A percentile compares a stretch with the other conserved stretches of the same genome.
Conservation (phyloP, 768 basidiomycete genomes). For the Amanita molliuscula region DNA sequence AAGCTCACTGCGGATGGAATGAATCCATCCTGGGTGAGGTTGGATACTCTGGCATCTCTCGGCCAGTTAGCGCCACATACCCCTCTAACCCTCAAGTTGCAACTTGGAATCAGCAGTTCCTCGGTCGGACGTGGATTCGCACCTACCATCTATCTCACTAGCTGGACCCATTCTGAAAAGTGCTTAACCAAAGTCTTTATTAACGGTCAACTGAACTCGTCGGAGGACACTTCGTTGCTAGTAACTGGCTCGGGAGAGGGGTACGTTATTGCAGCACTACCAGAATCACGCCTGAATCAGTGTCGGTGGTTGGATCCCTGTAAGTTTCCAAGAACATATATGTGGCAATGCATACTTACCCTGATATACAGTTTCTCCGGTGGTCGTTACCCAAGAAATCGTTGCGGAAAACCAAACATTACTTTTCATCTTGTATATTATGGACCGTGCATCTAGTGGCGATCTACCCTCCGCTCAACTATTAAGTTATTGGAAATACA, state of each 20-base stretch:
- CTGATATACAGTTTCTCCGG: constrained; percentile 30
- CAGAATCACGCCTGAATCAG: constrained; percentile 54
- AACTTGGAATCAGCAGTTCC: constrained; percentile 48
- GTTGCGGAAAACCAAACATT: constrained; percentile 53
- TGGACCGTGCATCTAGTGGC: constrained; percentile 45
- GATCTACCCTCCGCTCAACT: constrained; percentile 52
- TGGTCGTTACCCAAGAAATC: constrained; percentile 62
- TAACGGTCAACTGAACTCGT: constrained; percentile 35
- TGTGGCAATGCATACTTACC: neutral
- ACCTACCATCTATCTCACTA: constrained; percentile 43
- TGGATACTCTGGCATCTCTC: constrained; percentile 40
- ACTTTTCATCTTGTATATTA: constrained; percentile 56
- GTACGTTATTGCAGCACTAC: constrained; percentile 44
- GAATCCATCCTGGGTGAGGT: constrained; percentile 48
- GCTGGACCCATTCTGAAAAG: constrained; percentile 45
- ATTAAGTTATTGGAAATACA: constrained; percentile 35
- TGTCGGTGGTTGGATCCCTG: constrained; percentile 65
- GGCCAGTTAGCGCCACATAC: constrained; percentile 23
- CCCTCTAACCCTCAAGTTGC: constrained; percentile 44
- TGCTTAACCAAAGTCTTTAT: constrained; percentile 55
- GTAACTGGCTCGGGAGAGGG: constrained; percentile 37
- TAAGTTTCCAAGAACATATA: constrained; percentile 24
- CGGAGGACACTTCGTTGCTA: constrained; percentile 44
- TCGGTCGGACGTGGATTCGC: constrained; percentile 56
- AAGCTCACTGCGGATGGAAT: constrained; percentile 45